Percentiles rank a stretch among this genome's conserved stretches.
Conservation (phyloP, 257 asterid species). For the Solanum bukasovii region DNA sequence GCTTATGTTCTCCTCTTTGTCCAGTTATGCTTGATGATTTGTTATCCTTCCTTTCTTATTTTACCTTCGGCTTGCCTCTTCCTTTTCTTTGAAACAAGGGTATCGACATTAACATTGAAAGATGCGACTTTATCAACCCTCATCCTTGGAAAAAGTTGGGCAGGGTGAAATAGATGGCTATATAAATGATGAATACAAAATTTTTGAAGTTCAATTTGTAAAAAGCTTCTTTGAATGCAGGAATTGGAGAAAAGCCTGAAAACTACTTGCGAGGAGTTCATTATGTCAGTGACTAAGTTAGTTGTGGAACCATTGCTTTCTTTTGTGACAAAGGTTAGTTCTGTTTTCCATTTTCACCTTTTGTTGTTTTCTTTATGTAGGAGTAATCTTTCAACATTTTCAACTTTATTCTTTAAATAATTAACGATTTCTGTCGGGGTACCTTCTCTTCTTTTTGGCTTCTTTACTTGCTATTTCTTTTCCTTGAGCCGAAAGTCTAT, state of each 20-base stretch:
- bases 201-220: not conserved
- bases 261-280: conserved; percentile 92
- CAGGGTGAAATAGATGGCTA: not conserved
- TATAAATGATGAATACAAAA: not conserved
- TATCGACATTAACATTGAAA: not conserved
- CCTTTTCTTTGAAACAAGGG: not conserved
- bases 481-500: not conserved
- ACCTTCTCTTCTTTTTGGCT: not conserved
- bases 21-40: not conserved
- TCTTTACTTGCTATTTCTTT: not conserved
- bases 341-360: not conserved
- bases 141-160: not conserved
- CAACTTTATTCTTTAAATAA: not conserved
- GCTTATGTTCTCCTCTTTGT: not conserved
- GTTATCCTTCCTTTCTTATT: not conserved
- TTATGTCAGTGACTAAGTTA: conserved; percentile 92
- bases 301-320: conserved; percentile 97
- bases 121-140: not conserved
- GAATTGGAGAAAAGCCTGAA: conserved; percentile 96
- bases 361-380: not conserved
- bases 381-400: not conserved
- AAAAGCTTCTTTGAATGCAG: conserved; percentile 32
- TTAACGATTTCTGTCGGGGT: not conserved
- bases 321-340: conserved; percentile 81
- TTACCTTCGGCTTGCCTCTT: not conserved